Percentiles rank a stretch among this genome's conserved stretches.
Evolutionary conservation across 495 filamentous ascomycete genomes (phyloP).

Genomic region (Daldinia loculata): DNA sequence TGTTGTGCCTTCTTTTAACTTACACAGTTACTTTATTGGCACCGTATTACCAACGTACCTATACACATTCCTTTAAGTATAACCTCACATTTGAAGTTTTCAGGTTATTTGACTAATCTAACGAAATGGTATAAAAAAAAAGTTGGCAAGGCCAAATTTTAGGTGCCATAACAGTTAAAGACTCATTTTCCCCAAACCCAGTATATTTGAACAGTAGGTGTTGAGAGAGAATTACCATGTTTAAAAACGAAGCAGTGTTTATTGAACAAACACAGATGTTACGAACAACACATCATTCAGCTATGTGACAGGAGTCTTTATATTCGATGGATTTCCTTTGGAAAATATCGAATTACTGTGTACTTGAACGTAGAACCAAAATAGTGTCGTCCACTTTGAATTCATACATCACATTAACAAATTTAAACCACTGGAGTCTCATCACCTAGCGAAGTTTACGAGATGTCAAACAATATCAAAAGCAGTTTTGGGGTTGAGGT

Average conservation of each 20-base stretch:
- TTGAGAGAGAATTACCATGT: background rate
- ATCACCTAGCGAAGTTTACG: background rate
- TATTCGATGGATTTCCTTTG: background rate
- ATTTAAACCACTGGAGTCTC: background rate
- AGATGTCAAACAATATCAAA: background rate
- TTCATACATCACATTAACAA: background rate
- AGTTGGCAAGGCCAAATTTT: no score
- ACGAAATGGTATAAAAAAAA: no score
- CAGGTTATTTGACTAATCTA: no score
- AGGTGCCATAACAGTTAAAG: no score
- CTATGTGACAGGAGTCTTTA: background rate
- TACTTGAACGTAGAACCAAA: background rate
- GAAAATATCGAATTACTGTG: background rate
- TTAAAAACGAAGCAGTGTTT: background rate
- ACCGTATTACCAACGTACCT: no score
- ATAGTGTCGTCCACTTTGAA: background rate
- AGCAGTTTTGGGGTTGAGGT: conserved; percentile 31
- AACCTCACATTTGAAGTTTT: no score
- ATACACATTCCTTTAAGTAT: no score
- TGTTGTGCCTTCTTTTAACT: no score
- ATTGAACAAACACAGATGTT: background rate
- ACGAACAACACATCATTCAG: background rate
- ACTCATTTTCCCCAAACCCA: no score
- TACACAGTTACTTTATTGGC: no score
- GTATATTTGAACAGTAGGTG: background rate